These are phyloP conservation scores for Candida pseudoviswanathii DNA, from an alignment of 1,139 yeast genomes.

Conservation along the genomic window DNA sequence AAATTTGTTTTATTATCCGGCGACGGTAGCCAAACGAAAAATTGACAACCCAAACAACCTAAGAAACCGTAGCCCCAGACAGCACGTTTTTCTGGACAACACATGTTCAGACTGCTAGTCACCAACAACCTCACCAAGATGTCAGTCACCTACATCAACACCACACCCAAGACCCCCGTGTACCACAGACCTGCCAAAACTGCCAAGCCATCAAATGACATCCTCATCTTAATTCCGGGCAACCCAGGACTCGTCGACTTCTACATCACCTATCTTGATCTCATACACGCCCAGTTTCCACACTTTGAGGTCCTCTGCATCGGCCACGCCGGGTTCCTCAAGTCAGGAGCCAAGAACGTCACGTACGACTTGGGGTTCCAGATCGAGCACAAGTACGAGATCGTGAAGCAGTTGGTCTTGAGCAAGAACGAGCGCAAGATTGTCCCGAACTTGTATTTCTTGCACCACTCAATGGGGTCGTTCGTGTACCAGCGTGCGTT, in stretches of 20 bases:
- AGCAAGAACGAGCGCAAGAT: constrained; percentile 15
- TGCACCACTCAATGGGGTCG: constrained; percentile 67
- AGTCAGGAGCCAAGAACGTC: constrained; percentile 20
- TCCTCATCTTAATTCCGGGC: constrained; percentile 63
- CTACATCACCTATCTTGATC: constrained; percentile 51
- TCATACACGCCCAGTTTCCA: constrained; percentile 46
- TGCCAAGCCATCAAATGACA: constrained; percentile 11
- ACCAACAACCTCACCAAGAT: background rate
- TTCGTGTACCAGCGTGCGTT: constrained; percentile 57
- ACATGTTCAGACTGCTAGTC: background rate
- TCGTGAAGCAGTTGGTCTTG: constrained; percentile 35
- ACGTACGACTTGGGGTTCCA: constrained; percentile 51
- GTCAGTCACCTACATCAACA: constrained; percentile 14
- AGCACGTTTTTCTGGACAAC: background rate
- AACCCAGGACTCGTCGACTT: constrained; percentile 68
- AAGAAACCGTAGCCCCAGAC: no score
- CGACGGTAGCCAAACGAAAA: no score
- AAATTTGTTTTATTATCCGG: no score
- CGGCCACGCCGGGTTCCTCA: constrained; percentile 56
- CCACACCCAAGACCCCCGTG: constrained; percentile 29
- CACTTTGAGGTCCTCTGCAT: constrained; percentile 51
- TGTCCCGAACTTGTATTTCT: constrained; percentile 40
- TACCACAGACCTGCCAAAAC: constrained; percentile 23
- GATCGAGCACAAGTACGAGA: constrained; percentile 47
- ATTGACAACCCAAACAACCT: no score